A percentile compares a stretch with the other conserved stretches of the same genome.
These are phyloP conservation scores for Nakaseomyces glabratus DNA, from an alignment of 1,139 yeast genomes.

Conservation along the genomic window DNA sequence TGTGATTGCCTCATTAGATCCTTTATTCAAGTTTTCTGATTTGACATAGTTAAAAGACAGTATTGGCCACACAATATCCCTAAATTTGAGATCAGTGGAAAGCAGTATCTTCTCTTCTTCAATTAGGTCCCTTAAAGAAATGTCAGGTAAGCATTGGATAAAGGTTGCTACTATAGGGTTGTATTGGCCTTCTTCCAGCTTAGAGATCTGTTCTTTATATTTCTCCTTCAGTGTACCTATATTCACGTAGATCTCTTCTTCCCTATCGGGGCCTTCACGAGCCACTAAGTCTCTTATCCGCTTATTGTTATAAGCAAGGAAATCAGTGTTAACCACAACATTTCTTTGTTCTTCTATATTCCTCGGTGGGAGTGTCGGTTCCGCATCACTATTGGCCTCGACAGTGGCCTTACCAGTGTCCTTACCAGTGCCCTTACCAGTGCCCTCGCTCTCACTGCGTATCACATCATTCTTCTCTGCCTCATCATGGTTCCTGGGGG, in stretches of 20 bases:
- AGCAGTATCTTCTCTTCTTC: neutral
- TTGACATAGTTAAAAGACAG: neutral
- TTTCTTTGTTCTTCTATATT: conserved; percentile 29
- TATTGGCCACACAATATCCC: conserved; percentile 4
- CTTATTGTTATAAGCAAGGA: conserved; percentile 1
- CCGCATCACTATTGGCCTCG: neutral
- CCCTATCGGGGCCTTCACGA: neutral
- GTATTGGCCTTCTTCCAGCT: neutral
- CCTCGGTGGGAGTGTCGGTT: conserved; percentile 8
- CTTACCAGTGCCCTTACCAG: neutral
- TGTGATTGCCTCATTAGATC: neutral
- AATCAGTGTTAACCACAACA: conserved; percentile 2
- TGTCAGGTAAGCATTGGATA: conserved; percentile 1
- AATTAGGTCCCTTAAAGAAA: neutral
- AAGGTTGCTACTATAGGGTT: neutral
- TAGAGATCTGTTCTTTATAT: neutral
- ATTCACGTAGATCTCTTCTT: neutral
- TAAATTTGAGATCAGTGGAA: neutral
- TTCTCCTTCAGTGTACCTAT: conserved; percentile 3
- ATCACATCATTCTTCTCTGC: conserved; percentile 7
- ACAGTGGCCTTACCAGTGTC: neutral
- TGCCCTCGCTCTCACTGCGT: neutral
- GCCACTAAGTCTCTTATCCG: neutral
- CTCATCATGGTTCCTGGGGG: conserved; percentile 9
- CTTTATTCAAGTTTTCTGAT: neutral